Evolutionary conservation across 306 rosid genomes (phyloP), one percentile per base, ranked within the genome.

Genomic region (Vicia sativa): DNA sequence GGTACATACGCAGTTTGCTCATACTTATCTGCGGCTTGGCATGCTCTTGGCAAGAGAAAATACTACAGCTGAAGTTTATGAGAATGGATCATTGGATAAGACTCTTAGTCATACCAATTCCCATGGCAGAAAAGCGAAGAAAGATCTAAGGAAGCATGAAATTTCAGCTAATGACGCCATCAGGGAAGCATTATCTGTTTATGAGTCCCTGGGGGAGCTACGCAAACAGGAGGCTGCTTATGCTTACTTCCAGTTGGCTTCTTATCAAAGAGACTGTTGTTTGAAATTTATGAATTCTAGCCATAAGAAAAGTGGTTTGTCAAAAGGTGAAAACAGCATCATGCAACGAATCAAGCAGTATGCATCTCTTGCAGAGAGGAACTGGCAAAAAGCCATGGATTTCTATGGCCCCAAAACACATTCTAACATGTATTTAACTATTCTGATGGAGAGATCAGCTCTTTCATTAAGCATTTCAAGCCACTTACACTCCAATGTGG

Each of bases 121-220:
- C 50, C 66, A 57, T 59, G 81, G 74, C 59, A 80, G 86, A 77
- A 82, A 78, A 67, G 70, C 67, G 13, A 80, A 75, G 74, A 86
- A 86, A 48, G 87, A 82, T 62, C 60, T 72, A 54, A 78, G 85
- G 63, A 92, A 86, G 83, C 93, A 86, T 69, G 95, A 90, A 73
- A 88, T 90, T 77, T 86, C 98, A 71, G 98, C 98, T 41, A 87
- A 92, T 57, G 96, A 90, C 72, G 96, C 98, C 70, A 86, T 92
- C 62, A 79, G 96, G 83, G 91, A 86, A 81, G 98, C 98, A 54
- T 66, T 92, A 62, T 86, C 96, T 10, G 71, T 80, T 54, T 92
- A 92, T 60, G 96, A 92, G 80, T 87, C 91, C 1, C 75, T 92
- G 9, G 98, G 98, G 71, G 98, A 90, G 76, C 62, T 80, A 23